Evolutionary conservation across 768 basidiomycete genomes (phyloP).

Genomic region (Tephrocybe sp.): DNA sequence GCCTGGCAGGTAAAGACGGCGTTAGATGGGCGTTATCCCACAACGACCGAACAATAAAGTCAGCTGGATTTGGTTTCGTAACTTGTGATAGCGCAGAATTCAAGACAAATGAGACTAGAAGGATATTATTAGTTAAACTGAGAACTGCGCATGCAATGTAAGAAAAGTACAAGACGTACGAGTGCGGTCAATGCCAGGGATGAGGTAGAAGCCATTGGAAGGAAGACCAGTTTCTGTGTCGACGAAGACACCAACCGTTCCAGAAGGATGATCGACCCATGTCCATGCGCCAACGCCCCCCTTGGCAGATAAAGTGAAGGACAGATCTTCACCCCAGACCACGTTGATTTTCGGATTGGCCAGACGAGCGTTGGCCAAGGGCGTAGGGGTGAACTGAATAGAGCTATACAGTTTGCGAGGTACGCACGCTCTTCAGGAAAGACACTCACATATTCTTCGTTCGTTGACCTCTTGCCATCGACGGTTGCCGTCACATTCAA

Average conservation of each 20-base stretch:
- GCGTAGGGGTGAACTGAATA: conserved; percentile 50
- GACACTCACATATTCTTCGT: conserved; percentile 50
- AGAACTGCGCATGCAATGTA: neutral
- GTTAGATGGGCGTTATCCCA: conserved; percentile 51
- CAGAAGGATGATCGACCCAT: conserved; percentile 59
- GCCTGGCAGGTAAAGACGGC: too few species aligned
- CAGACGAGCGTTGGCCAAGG: conserved; percentile 44
- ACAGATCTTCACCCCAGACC: conserved; percentile 29
- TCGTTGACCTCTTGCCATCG: conserved; percentile 39
- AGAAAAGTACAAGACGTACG: conserved; percentile 31
- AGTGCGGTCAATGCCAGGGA: conserved; percentile 54
- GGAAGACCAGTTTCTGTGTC: conserved; percentile 41
- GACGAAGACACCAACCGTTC: conserved; percentile 53
- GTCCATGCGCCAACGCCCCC: conserved; percentile 59
- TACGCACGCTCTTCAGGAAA: neutral
- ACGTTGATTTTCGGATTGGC: conserved; percentile 50
- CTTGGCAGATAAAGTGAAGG: conserved; percentile 51
- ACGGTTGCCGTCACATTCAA: conserved; percentile 49
- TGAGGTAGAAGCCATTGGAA: conserved; percentile 53
- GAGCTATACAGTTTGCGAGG: neutral
- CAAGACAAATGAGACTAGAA: conserved; percentile 41
- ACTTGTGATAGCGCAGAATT: conserved; percentile 40
- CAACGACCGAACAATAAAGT: conserved; percentile 51
- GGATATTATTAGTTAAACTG: neutral
- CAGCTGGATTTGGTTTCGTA: conserved; percentile 33